Base-by-base conservation (phyloP, 1,284 basidiomycete species). In the Thecaphora thlaspeos region DNA sequence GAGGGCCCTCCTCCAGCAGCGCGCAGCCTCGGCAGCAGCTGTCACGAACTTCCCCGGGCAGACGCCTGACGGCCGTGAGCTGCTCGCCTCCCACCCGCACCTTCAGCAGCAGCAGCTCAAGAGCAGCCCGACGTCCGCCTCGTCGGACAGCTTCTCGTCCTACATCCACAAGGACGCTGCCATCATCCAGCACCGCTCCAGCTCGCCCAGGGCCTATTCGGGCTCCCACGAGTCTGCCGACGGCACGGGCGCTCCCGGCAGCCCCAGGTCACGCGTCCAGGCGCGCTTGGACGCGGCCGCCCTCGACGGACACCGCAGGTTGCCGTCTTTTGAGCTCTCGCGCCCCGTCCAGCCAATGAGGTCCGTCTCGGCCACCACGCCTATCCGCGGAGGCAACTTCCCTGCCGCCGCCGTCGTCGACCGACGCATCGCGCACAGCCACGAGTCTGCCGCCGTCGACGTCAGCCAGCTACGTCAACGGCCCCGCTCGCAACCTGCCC, bases 81-180 rank as follows among this genome's bases (percentile, higher is more conserved):
- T 34, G 7, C 32, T 34, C 32, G 5, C 32, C 10, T 8, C 32
- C 11, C 32, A 34, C 15, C 32, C 32, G 32, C 32, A 34, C 32
- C 32, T 34, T 15, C 32, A 34, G 15, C 38, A 40, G 15, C 38
- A 40, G 3, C 52, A 54, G 11, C 38, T 41, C 7, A 48, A 48
- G 43, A 65, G 63, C 30, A 66, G 63, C 38, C 63, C 63, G 34
- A 50, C 63, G 15, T 60, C 59, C 44, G 63, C 59, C 38, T 66
- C 63, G 5, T 60, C 61, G 15, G 63, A 66, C 36, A 66, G 63
- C 55, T 66, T 66, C 48, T 66, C 63, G 19, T 66, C 63, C 30
- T 66, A 66, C 43, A 61, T 66, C 55, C 55, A 66, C 59, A 66
- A 62, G 41, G 63, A 66, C 55, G 63, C 63, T 19, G 21, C 53